Conservation (phyloP, 2,329 filamentous ascomycete species). For the Lecanicillium sp. region DNA sequence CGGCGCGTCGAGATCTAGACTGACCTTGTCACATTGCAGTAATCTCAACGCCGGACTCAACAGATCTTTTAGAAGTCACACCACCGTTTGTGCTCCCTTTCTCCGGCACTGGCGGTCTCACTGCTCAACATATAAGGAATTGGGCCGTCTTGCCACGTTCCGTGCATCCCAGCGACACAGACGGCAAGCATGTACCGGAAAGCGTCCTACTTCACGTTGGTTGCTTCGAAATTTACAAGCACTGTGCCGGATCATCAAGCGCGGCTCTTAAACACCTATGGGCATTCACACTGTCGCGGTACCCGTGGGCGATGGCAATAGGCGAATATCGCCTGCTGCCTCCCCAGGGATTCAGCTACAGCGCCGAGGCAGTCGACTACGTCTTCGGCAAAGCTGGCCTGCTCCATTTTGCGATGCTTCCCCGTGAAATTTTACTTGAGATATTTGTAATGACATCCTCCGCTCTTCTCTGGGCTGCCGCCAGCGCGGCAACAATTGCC, state of each 20-base stretch:
- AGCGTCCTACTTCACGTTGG: neutral
- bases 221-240: neutral
- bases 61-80: neutral
- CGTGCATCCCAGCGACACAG: too few relatives aligned
- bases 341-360: neutral
- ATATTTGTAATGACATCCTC: neutral
- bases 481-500: neutral
- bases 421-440: conserved; percentile 1
- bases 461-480: neutral
- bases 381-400: neutral
- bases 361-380: neutral
- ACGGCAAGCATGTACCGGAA: too few relatives aligned
- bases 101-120: neutral
- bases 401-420: neutral
- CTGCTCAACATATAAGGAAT: too few relatives aligned
- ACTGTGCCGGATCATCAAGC: neutral
- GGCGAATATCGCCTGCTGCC: neutral
- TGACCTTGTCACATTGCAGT: neutral
- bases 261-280: neutral
- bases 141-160: too few relatives aligned
- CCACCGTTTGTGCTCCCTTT: neutral
- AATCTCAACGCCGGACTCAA: neutral
- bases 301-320: neutral
- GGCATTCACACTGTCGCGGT: neutral
- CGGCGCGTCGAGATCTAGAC: neutral